Percentiles rank a stretch among this genome's conserved stretches.
Evolutionary conservation across 768 basidiomycete genomes (phyloP).

Genomic region (Macrocybe gigantea): DNA sequence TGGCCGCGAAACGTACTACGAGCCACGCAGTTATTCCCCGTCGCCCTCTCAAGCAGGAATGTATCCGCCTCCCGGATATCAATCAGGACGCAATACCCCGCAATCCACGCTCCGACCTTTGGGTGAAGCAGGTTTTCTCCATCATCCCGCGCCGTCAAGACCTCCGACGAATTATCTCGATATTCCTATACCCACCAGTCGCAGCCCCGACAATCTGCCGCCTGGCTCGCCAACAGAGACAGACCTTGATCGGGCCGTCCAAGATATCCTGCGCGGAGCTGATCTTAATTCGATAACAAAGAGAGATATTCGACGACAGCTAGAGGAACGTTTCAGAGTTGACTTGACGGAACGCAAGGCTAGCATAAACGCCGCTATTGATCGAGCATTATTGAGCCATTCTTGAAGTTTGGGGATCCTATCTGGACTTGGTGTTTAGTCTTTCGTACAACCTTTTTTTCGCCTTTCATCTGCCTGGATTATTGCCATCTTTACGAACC

Average conservation of each 20-base stretch:
- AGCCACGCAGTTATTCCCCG: constrained; percentile 69
- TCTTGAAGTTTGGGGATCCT: constrained; percentile 12
- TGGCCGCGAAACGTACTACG: constrained; percentile 84
- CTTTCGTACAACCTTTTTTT: constrained; percentile 5
- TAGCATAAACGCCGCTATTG: constrained; percentile 74
- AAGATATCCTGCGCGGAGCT: constrained; percentile 65
- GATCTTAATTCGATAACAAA: constrained; percentile 92
- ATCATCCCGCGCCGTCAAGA: constrained; percentile 62
- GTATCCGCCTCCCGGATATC: constrained; percentile 62
- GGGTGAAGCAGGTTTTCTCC: constrained; percentile 26
- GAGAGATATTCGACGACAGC: constrained; percentile 76
- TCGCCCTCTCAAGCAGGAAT: constrained; percentile 63
- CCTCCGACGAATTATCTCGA: constrained; percentile 77
- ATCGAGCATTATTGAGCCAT: constrained; percentile 58
- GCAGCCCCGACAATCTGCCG: constrained; percentile 45
- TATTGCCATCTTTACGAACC: constrained; percentile 8
- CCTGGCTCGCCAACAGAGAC: constrained; percentile 51
- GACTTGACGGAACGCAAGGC: constrained; percentile 68
- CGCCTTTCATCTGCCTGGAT: neutral
- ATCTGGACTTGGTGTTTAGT: neutral
- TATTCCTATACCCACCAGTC: constrained; percentile 50
- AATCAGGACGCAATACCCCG: constrained; percentile 74
- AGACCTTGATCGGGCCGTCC: constrained; percentile 72
- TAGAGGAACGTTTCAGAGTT: constrained; percentile 80
- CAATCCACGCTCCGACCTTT: constrained; percentile 37